Evolutionary conservation across 2,329 filamentous ascomycete species (phyloP), one percentile per base, ranked within the genome.

Genomic region (Botryotinia convoluta): DNA sequence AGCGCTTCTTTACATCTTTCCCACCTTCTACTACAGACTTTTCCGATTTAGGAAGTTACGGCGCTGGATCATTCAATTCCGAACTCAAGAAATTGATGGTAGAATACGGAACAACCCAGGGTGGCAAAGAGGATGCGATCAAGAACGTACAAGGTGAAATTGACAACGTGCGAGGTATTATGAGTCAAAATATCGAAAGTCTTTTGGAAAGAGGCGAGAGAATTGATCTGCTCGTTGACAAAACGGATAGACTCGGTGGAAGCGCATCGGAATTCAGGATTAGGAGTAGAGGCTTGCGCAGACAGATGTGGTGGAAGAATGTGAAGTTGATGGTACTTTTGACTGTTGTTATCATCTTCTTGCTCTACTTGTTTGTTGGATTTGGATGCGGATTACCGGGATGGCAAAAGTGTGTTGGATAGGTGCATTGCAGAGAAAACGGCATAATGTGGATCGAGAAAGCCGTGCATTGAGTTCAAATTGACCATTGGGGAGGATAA

Each of bases 231-330:
- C 85, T 99, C 63, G 95, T 99, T 35, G 95, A 98, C 82, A 98
- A 99, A 89, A 99, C 97, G 67, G 95, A 98, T 81, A 87, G 94
- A 61, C 83, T 99, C 57, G 96, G 95, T 22, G 93, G 93, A 42
- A 96, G 90, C 82, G 94, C 96, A 71, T 87, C 91, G 78, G 96
- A 99, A 81, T 99, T 99, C 81, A 87, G 96, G 70, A 91, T 98
- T 29, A 87, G 95, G 77, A 97, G 93, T 82, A 86, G 94, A 39
- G 94, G 94, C 1, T 83, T 99, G 78, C 93, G 96, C 85, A 88
- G 97, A 81, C 89, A 92, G 83, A 98, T 99, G 96, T 99, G 96
- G 96, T 98, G 72, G 95, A 98, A 98, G 90, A 98, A 99, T 82
- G 88, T 97, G 63, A 97, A 97, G 85, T 84, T 99, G 78, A 97